Base-by-base conservation (phyloP, 352 stramenopile species). In the Phytopythium helicoides region DNA sequence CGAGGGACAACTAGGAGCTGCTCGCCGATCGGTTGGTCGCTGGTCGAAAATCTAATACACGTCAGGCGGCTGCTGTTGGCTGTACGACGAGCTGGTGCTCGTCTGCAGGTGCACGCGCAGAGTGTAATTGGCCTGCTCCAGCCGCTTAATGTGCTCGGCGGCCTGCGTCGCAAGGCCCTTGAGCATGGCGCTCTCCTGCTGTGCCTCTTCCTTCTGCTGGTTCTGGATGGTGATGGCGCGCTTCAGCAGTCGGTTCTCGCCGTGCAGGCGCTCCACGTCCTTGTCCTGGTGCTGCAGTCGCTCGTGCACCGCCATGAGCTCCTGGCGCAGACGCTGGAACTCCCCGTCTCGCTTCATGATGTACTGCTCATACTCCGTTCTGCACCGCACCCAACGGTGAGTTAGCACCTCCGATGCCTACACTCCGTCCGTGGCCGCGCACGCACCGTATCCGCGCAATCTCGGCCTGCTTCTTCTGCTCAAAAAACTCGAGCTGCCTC, bases 121-220 rank as follows among this genome's bases (percentile, higher is more conserved):
- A 38, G 85, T 86, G 59, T 93, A 95, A 71, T 95, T 95, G 52
- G 72, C 82, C 67, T 93, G 82, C 64, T 95, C 85, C 18, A 95
- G 68, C 3, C 77, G 75, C 63, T 88, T 90, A 38, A 95, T 95
- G 61, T 93, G 82, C 52, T 95, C 85, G 19, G 82, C 85, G 19
- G 82, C 81, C 62, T 95, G 85, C 19, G 73, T 71, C 33, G 85
- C 68, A 48, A 95, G 66, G 18, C 69, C 62, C 50, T 89, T 91
- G 45, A 95, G 76, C 54, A 86, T 56, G 16, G 60, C 44, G 65
- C 92, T 93, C 53, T 95, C 85, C 15, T 83, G 66, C 58, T 76
- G 56, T 11, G 75, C 80, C 51, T 93, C 85, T 25, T 92, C 82
- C 55, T 95, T 95, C 58, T 93, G 85, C 64, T 93, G 81, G 64